phyloP scores from a whole-genome alignment of 495 filamentous ascomycete genomes.

The Hamigera avellanea region DNA sequence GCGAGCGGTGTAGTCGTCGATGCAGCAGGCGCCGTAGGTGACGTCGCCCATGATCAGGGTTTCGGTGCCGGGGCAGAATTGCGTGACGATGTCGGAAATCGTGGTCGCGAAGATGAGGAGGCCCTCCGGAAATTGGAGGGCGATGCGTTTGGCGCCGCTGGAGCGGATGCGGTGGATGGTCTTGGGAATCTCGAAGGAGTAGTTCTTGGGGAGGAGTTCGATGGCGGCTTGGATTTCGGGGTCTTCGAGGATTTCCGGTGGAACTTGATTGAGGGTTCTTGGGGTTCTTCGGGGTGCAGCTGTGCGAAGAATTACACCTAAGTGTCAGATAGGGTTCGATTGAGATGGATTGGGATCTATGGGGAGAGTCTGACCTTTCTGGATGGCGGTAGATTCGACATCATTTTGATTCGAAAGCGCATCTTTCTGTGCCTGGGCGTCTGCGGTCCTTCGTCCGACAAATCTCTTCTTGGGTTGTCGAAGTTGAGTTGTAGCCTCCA shows the following conservation, averaged over 20 bases:
- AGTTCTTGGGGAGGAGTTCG: slow-evolving; percentile 77
- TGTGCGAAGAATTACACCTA: background rate
- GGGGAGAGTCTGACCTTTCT: slow-evolving; percentile 24
- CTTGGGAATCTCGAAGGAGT: slow-evolving; percentile 96
- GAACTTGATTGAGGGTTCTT: slow-evolving; percentile 79
- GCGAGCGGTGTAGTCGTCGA: slow-evolving; percentile 94
- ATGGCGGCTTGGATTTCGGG: slow-evolving; percentile 84
- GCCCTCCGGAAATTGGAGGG: slow-evolving; percentile 93
- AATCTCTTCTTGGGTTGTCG: slow-evolving; percentile 66
- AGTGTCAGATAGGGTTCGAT: too few species aligned
- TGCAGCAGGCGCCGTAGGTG: slow-evolving; percentile 97
- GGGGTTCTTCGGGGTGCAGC: slow-evolving; percentile 55
- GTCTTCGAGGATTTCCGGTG: slow-evolving; percentile 75
- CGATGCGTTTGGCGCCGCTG: slow-evolving; percentile 63
- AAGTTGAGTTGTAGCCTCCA: slow-evolving; percentile 9
- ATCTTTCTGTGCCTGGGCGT: slow-evolving; percentile 37
- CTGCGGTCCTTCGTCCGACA: slow-evolving; percentile 56
- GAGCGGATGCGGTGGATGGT: slow-evolving; percentile 89
- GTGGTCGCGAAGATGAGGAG: slow-evolving; percentile 94
- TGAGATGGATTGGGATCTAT: slow-evolving; percentile 1
- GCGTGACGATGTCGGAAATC: slow-evolving; percentile 90
- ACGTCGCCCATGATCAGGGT: slow-evolving; percentile 99
- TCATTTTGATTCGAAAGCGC: slow-evolving; percentile 35
- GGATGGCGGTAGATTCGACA: slow-evolving; percentile 47
- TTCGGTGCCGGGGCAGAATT: slow-evolving; percentile 83